A percentile compares a stretch with the other conserved stretches of the same genome.
Conservation (phyloP, 192 early-diverging fungal species). For the Entomortierella chlamydospora region DNA sequence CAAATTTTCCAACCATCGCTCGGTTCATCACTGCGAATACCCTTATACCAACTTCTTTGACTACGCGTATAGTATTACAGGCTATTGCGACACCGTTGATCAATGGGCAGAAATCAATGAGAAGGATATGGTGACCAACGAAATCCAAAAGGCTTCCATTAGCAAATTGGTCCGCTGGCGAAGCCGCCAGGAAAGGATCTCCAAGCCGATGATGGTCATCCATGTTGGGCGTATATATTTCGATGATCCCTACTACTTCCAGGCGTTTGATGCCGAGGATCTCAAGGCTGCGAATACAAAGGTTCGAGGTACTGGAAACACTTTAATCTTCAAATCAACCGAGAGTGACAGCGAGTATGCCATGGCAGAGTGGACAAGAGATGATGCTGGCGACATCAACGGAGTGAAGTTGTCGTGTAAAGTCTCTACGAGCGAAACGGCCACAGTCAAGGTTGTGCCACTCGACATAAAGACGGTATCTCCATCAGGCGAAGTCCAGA, state of each 20-base stretch:
- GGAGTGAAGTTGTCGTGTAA: slow-evolving; percentile 48
- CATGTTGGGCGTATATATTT: slow-evolving; percentile 52
- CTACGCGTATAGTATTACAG: slow-evolving; percentile 31
- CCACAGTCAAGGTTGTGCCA: slow-evolving; percentile 25
- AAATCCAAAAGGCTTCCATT: slow-evolving; percentile 34
- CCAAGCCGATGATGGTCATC: slow-evolving; percentile 54
- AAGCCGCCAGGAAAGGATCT: slow-evolving; percentile 16
- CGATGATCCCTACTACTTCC: slow-evolving; percentile 48
- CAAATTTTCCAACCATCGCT: slow-evolving; percentile 28
- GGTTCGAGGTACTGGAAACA: slow-evolving; percentile 6
- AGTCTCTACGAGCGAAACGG: slow-evolving; percentile 35
- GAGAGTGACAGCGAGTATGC: slow-evolving; percentile 26
- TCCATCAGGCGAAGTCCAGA: slow-evolving; percentile 30
- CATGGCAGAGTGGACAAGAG: slow-evolving; percentile 57
- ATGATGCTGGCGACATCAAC: slow-evolving; percentile 43
- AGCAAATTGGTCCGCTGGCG: slow-evolving; percentile 57
- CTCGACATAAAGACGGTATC: slow-evolving; percentile 48
- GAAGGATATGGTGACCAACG: slow-evolving; percentile 33
- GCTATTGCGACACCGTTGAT: slow-evolving; percentile 53
- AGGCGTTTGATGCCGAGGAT: slow-evolving; percentile 28
- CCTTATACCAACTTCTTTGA: slow-evolving; percentile 49
- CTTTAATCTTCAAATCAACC: slow-evolving; percentile 34
- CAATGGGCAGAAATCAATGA: slow-evolving; percentile 38
- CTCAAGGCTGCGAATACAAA: slow-evolving; percentile 27
- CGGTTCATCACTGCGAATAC: slow-evolving; percentile 54